Percentiles rank a stretch among this genome's conserved stretches.
phyloP scores from a whole-genome alignment of 1,284 basidiomycete species.

The Porphyrellus sp. region DNA sequence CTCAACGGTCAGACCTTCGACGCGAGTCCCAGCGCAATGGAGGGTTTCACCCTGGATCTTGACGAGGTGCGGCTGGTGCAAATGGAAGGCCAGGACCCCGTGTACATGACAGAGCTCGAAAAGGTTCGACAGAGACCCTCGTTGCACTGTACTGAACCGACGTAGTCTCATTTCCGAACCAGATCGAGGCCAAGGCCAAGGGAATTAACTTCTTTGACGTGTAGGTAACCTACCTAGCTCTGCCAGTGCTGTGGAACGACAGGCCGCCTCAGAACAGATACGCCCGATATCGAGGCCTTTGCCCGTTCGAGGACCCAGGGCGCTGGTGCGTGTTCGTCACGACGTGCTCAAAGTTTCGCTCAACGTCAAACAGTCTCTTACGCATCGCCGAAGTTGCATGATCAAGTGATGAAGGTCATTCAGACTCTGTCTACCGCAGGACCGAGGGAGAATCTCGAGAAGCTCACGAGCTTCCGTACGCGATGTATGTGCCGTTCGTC shows the following conservation, averaged over 20 bases:
- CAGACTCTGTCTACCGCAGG: slow-evolving; percentile 65
- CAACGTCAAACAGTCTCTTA: slow-evolving; percentile 44
- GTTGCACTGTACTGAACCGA: neutral
- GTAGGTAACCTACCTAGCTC: slow-evolving; percentile 43
- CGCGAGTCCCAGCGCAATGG: slow-evolving; percentile 13
- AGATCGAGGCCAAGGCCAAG: slow-evolving; percentile 73
- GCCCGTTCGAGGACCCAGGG: slow-evolving; percentile 37
- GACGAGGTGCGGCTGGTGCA: slow-evolving; percentile 72
- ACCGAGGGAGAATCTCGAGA: slow-evolving; percentile 64
- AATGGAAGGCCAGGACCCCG: slow-evolving; percentile 62
- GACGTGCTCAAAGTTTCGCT: slow-evolving; percentile 5
- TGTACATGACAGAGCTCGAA: slow-evolving; percentile 80
- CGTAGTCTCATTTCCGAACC: neutral
- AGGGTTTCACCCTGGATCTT: slow-evolving; percentile 61
- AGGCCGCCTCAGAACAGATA: slow-evolving; percentile 60
- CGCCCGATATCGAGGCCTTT: slow-evolving; percentile 55
- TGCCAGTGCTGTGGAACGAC: slow-evolving; percentile 14
- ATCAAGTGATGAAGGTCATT: slow-evolving; percentile 57
- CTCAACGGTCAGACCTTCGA: slow-evolving; percentile 30
- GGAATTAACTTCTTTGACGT: slow-evolving; percentile 85
- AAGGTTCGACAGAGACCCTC: slow-evolving; percentile 50
- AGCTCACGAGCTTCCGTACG: slow-evolving; percentile 73
- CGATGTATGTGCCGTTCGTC: slow-evolving; percentile 48
- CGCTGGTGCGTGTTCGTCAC: slow-evolving; percentile 37
- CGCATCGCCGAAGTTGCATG: slow-evolving; percentile 56